A percentile compares a stretch with the other conserved stretches of the same genome.
These are phyloP conservation scores for Harringtonia lauricola DNA, from an alignment of 2,329 filamentous ascomycete genomes.

Conservation along the genomic window DNA sequence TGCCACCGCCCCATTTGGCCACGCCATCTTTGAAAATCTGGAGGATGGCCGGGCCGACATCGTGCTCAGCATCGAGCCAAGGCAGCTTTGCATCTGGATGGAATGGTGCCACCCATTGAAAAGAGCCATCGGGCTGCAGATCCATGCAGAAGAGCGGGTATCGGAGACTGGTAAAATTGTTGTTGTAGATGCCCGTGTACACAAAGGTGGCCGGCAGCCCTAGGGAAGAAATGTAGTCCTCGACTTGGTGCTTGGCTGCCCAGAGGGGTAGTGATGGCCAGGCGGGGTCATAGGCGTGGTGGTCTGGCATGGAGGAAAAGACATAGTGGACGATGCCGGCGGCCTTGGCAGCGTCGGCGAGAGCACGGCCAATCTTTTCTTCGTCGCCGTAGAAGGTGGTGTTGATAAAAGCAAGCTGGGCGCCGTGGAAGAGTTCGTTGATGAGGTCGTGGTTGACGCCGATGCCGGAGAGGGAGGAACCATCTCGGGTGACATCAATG, in stretches of 20 bases:
- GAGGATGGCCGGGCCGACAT: constrained; percentile 81
- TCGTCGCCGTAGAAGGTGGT: constrained; percentile 97
- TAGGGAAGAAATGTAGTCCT: constrained; percentile 79
- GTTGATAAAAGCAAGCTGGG: constrained; percentile 91
- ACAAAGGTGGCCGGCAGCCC: constrained; percentile 82
- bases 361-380: constrained; percentile 73
- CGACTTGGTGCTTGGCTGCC: constrained; percentile 85
- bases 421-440: constrained; percentile 67
- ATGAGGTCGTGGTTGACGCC: constrained; percentile 66
- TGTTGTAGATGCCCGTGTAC: constrained; percentile 97
- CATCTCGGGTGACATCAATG: constrained; percentile 58
- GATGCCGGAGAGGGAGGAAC: constrained; percentile 42
- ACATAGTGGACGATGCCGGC: constrained; percentile 83
- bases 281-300: constrained; percentile 61
- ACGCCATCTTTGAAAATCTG: constrained; percentile 94
- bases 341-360: constrained; percentile 81
- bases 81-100: constrained; percentile 80
- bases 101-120: constrained; percentile 89
- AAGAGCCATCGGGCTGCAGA: constrained; percentile 70
- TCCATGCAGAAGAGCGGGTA: constrained; percentile 97
- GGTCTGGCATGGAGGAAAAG: constrained; percentile 96
- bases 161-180: constrained; percentile 89
- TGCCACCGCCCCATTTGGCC: constrained; percentile 63
- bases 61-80: constrained; percentile 94
- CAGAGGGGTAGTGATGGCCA: constrained; percentile 86